Evolutionary conservation across 73 alveolate genomes (phyloP), one percentile per base, ranked within the genome.

Genomic region (Stentor roeselii): DNA sequence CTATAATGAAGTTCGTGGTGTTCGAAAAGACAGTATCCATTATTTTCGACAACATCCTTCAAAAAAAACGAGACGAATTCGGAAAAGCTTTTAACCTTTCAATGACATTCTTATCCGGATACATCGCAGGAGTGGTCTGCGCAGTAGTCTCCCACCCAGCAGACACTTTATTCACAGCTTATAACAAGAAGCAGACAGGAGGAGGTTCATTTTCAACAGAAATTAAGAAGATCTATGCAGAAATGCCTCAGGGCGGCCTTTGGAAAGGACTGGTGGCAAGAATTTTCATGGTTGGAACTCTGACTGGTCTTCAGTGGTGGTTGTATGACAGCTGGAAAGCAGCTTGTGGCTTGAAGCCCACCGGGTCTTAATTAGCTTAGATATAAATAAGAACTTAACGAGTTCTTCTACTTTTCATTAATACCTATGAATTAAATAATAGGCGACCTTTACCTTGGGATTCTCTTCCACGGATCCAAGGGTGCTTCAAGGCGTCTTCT

Each of bases 291-390:
- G 89, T 93, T 67, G 96, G 98, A 78, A 93, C 98, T 82, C 86
- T 93, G 78, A 91, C 98, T 42, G 96, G 98, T 60, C n/a, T 93
- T 80, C 90, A 93, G 87, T 91, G 96, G 96, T 93, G 95, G 96
- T 89, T 93, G 86, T 93, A 93, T 84, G 98, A 93, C 84, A 42
- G 90, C 60, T 91, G 89, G 89, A 93, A 93, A 90, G 92, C 95
- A 3, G 88, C 91, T 59, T 83, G 60, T 4, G 91, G 91, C 60
- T 60, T 86, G 15, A 78, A 86, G 38, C 76, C 91, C 0, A 76
- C 91, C 3, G 91, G 91, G n/a, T n/a, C n/a, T n/a, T n/a, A n/a
- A n/a, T n/a, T n/a, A n/a, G n/a, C n/a, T n/a, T n/a, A n/a, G n/a
- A n/a, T n/a, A n/a, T n/a, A n/a, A n/a, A n/a, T n/a, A n/a, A n/a